These are phyloP conservation scores for Rosa persica DNA, from an alignment of 306 rosid species.

Conservation along the genomic window DNA sequence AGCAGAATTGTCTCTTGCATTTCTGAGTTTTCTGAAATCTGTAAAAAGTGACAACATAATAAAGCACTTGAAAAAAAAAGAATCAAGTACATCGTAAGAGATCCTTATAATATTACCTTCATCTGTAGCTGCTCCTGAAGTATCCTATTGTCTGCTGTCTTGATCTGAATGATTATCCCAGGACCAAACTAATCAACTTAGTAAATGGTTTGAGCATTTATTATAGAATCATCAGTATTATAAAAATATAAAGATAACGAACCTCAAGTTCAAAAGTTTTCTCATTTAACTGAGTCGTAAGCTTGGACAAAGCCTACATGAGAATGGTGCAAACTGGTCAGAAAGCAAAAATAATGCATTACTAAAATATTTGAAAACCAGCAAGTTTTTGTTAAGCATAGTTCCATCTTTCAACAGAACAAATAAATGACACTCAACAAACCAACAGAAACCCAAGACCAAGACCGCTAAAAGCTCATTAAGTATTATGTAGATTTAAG, in stretches of 20 bases:
- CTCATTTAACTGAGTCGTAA: constrained; percentile 66
- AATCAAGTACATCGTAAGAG: constrained; percentile 17
- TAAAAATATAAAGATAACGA: constrained; percentile 35
- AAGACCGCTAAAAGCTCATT: background rate
- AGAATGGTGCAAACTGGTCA: constrained; percentile 26
- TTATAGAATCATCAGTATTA: constrained; percentile 23
- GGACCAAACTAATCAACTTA: constrained; percentile 30
- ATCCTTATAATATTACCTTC: constrained; percentile 48
- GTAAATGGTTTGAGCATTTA: constrained; percentile 19
- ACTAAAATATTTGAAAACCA: background rate
- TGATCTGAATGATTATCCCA: constrained; percentile 53
- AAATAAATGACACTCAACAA: background rate
- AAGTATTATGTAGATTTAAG: background rate
- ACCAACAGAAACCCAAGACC: constrained; percentile 1
- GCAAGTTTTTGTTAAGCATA: background rate
- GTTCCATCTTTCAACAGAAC: background rate
- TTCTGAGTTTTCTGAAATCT: constrained; percentile 65
- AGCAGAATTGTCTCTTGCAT: constrained; percentile 75
- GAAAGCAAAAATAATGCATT: constrained; percentile 10
- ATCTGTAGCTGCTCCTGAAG: constrained; percentile 79
- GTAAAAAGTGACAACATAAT: constrained; percentile 13
- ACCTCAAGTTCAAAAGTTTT: constrained; percentile 88
- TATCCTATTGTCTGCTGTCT: constrained; percentile 86
- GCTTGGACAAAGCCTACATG: constrained; percentile 66
- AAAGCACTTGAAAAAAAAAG: constrained; percentile 13